A percentile compares a stretch with the other conserved stretches of the same genome.
Evolutionary conservation across 306 rosid genomes (phyloP).

Genomic region (Vachellia collinsii): DNA sequence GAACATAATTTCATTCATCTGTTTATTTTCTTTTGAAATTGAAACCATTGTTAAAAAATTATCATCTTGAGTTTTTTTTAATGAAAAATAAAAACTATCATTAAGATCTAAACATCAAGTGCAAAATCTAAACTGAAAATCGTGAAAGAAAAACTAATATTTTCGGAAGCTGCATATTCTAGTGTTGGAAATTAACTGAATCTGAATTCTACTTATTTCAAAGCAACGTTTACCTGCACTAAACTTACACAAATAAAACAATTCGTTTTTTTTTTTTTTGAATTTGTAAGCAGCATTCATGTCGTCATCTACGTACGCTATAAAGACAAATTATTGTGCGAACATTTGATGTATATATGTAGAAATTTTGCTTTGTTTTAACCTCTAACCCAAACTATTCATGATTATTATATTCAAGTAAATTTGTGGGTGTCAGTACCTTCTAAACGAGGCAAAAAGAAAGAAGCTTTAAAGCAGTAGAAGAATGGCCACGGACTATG

Average conservation of each 20-base stretch:
- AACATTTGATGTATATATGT: neutral
- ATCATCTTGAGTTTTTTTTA: neutral
- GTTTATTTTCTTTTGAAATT: neutral
- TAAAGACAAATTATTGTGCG: neutral
- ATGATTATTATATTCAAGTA: neutral
- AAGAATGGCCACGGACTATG: neutral
- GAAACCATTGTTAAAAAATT: neutral
- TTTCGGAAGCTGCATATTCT: neutral
- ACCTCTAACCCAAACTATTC: neutral
- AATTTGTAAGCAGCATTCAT: neutral
- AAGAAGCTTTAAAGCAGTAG: neutral
- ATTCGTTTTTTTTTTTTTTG: neutral
- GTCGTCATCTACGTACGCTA: neutral
- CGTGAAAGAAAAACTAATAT: neutral
- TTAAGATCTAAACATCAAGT: no score
- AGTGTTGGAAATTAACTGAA: neutral
- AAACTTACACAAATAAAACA: neutral
- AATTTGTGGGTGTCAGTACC: neutral
- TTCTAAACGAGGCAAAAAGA: neutral
- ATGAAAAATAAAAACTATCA: no score
- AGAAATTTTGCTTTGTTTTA: neutral
- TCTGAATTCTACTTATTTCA: neutral
- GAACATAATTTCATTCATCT: neutral
- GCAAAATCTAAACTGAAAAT: neutral
- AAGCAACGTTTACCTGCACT: neutral